Base-by-base conservation (phyloP, 768 basidiomycete species). In the Filobasidium wieringae region DNA sequence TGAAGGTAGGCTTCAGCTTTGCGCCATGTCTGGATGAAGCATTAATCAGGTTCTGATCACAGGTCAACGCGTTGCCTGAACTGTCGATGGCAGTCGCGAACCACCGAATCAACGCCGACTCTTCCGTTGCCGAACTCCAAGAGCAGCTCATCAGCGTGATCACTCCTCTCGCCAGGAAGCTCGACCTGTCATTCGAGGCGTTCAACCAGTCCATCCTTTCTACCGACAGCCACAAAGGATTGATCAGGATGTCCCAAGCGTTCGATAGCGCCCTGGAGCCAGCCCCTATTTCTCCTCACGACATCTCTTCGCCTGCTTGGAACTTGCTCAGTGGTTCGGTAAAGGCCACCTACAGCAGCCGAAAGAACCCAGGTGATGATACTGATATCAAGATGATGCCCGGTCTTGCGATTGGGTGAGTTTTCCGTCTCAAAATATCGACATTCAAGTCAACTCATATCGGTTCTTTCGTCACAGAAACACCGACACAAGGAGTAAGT, bases 21-120 rank as follows among this genome's bases (percentile, higher is more conserved):
- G 32, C 3, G 2, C 22, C 36, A 2, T 2, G 7, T 4, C 12
- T 36, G 15, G 26, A 40, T 56, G 19, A 56, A 27, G 2, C 9
- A 29, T 7, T 24, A 27, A 47, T 45, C 24, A 15, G 40, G 26
- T 69, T 69, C 4, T 69, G 69, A 36, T 54, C 68, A 24, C 70
- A 72, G 47, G 69, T 55, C 29, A 36, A 24, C 22, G 36, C 41
- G 9, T 31, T 66, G 58, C 71, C 71, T 24, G 71, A 72, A 36
- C 55, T 58, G n/a, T 64, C 66, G 2, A 55, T 53, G 9, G 70
- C 70, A 7, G 63, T 71, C 7, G 59, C 70, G 47, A 73, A 73
- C 56, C 68, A 70, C 53, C 67, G 72, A 22, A 72, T 72, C 66
- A 67, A 61, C 58, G 49, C 67, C 47, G 67, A 61, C 41, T 68